A percentile compares a stretch with the other conserved stretches of the same genome.
phyloP scores from a whole-genome alignment of 805 yeast genomes.

The Ogataea saltuana region DNA sequence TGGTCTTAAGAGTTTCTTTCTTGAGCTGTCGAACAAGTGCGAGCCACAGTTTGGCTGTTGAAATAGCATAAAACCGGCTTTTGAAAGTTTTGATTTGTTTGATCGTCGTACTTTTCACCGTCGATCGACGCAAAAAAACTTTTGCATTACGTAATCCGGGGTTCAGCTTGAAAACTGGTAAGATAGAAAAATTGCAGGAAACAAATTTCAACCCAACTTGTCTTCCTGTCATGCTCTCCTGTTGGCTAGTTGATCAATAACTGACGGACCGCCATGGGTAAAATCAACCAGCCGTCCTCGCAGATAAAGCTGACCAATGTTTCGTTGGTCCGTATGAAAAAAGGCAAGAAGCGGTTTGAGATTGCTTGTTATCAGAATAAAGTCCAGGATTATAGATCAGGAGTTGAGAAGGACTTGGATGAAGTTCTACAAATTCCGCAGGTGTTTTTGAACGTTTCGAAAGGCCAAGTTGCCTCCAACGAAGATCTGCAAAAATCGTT shows the following conservation, averaged over 20 bases:
- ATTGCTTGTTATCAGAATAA: slow-evolving; percentile 96
- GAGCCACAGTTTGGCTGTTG: neutral
- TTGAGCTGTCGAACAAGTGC: too few relatives aligned
- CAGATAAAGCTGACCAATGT: slow-evolving; percentile 93
- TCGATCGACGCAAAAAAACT: neutral
- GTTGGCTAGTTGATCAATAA: too few relatives aligned
- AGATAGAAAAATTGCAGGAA: too few relatives aligned
- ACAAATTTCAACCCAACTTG: too few relatives aligned
- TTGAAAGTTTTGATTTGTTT: too few relatives aligned
- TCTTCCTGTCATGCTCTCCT: neutral
- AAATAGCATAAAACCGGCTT: neutral
- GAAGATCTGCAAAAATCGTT: slow-evolving; percentile 77
- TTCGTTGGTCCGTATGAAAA: slow-evolving; percentile 85
- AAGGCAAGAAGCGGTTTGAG: slow-evolving; percentile 90
- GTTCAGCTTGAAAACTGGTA: too few relatives aligned
- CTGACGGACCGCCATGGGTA: too few relatives aligned
- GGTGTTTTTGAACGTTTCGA: slow-evolving; percentile 88
- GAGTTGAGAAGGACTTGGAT: slow-evolving; percentile 89
- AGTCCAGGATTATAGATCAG: slow-evolving; percentile 91
- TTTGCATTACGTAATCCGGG: neutral
- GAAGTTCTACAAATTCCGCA: slow-evolving; percentile 97
- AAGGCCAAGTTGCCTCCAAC: slow-evolving; percentile 88
- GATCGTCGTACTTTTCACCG: slow-evolving; percentile 1
- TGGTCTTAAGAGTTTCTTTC: too few relatives aligned
- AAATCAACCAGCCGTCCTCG: slow-evolving; percentile 82